Conservation (phyloP, 1,284 basidiomycete genomes). For the Somion occarium region DNA sequence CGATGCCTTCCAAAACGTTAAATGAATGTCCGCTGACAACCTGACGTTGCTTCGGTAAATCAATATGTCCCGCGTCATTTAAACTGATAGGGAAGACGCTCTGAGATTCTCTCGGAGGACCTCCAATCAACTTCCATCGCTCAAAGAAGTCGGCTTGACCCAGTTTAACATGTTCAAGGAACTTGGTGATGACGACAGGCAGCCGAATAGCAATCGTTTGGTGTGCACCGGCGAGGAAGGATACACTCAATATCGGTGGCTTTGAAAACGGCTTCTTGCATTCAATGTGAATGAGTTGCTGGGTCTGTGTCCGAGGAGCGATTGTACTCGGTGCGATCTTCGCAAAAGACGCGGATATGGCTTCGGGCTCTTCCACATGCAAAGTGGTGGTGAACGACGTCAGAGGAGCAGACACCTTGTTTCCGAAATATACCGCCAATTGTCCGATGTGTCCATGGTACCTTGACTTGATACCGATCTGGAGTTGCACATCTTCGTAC, state of each 20-base stretch:
- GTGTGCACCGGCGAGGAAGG: constrained; percentile 89
- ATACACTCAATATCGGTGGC: constrained; percentile 82
- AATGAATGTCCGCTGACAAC: constrained; percentile 77
- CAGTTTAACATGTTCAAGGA: constrained; percentile 90
- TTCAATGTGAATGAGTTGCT: constrained; percentile 91
- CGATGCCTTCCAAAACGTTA: constrained; percentile 74
- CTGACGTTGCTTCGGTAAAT: constrained; percentile 68
- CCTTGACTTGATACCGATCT: constrained; percentile 94
- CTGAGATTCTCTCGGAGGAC: constrained; percentile 90
- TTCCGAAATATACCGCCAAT: constrained; percentile 91
- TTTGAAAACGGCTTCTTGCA: constrained; percentile 84
- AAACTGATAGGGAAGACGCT: constrained; percentile 80
- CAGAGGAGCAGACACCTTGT: constrained; percentile 86
- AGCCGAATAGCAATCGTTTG: constrained; percentile 83
- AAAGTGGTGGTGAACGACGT: constrained; percentile 87
- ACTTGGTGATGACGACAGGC: constrained; percentile 87
- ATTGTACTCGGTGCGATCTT: constrained; percentile 86
- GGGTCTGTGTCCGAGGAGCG: constrained; percentile 80
- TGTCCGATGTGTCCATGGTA: constrained; percentile 93
- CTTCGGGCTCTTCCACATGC: constrained; percentile 68
- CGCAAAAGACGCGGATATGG: constrained; percentile 77
- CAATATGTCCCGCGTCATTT: constrained; percentile 64
- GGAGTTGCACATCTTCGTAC: constrained; percentile 94
- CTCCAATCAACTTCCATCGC: constrained; percentile 96
- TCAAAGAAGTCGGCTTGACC: constrained; percentile 90